Conservation (phyloP, 2,329 filamentous ascomycete genomes). For the Colletotrichum liaoningense region DNA sequence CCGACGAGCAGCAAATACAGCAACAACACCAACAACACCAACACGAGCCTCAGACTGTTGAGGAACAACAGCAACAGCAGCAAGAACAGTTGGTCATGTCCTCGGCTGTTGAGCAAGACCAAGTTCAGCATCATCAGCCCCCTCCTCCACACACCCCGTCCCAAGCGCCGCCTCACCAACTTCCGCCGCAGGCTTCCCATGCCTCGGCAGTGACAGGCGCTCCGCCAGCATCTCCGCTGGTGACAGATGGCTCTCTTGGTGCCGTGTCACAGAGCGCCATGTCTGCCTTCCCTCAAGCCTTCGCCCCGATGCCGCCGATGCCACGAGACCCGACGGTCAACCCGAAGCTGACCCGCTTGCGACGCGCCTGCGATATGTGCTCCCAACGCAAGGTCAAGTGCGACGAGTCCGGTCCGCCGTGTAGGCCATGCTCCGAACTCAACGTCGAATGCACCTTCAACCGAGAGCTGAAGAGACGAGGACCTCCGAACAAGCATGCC, state of each 20-base stretch:
- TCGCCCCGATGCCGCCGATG: slow-evolving; percentile 16
- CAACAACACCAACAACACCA: slow-evolving; percentile 21
- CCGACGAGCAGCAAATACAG: slow-evolving; percentile 26
- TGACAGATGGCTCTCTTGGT: slow-evolving; percentile 7
- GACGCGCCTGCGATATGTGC: slow-evolving; percentile 71
- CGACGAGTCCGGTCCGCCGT: slow-evolving; percentile 67
- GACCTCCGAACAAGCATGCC: slow-evolving; percentile 69
- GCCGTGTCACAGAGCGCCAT: slow-evolving; percentile 5
- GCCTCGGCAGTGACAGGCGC: neutral
- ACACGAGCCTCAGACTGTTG: slow-evolving; percentile 14
- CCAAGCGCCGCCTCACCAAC: slow-evolving; percentile 31
- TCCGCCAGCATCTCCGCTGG: neutral
- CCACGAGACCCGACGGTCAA: slow-evolving; percentile 54
- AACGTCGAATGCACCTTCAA: slow-evolving; percentile 69
- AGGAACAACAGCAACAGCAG: slow-evolving; percentile 6
- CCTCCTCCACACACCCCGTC: slow-evolving; percentile 13
- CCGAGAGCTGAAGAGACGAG: slow-evolving; percentile 68
- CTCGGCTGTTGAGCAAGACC: slow-evolving; percentile 4
- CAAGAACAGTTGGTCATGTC: slow-evolving; percentile 7
- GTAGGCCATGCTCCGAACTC: slow-evolving; percentile 66
- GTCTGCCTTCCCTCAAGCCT: slow-evolving; percentile 15
- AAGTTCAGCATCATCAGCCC: slow-evolving; percentile 22
- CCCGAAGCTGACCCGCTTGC: slow-evolving; percentile 65
- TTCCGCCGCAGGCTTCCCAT: slow-evolving; percentile 25
- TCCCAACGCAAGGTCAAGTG: slow-evolving; percentile 73